These are phyloP conservation scores for Elongisporangium anandrum DNA, from an alignment of 352 stramenopile species.

Conservation along the genomic window DNA sequence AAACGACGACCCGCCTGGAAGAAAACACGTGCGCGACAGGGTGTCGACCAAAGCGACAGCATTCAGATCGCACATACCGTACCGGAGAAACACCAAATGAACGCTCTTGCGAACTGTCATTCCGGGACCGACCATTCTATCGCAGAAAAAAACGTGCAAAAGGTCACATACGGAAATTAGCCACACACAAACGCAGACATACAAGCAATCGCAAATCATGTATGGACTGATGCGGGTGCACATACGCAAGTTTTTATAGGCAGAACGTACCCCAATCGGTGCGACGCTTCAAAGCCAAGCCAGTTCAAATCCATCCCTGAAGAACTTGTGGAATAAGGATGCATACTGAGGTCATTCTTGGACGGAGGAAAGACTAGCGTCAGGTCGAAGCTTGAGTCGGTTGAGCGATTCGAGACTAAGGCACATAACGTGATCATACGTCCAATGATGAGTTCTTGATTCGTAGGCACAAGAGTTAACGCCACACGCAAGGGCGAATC, in stretches of 20 bases:
- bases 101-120: conserved; percentile 62
- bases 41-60: conserved; percentile 55
- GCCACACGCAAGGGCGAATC: conserved; percentile 41
- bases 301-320: conserved; percentile 9
- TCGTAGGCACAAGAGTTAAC: conserved; percentile 23
- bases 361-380: conserved; percentile 40
- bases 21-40: conserved; percentile 56
- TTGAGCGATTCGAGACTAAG: conserved; percentile 50
- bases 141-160: conserved; percentile 2
- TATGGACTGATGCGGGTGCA: background rate
- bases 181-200: background rate
- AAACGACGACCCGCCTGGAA: conserved; percentile 32
- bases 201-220: background rate
- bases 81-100: conserved; percentile 45
- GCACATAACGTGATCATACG: conserved; percentile 35
- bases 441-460: conserved; percentile 10
- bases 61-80: conserved; percentile 36
- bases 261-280: conserved; percentile 55
- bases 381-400: conserved; percentile 50
- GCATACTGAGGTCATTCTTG: background rate
- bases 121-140: conserved; percentile 32
- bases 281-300: conserved; percentile 57
- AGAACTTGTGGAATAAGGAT: background rate
- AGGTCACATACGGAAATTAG: background rate
- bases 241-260: background rate